Percentiles rank a stretch among this genome's conserved stretches.
These are phyloP conservation scores for Crepidotus variabilis DNA, from an alignment of 768 basidiomycete genomes.

Conservation along the genomic window DNA sequence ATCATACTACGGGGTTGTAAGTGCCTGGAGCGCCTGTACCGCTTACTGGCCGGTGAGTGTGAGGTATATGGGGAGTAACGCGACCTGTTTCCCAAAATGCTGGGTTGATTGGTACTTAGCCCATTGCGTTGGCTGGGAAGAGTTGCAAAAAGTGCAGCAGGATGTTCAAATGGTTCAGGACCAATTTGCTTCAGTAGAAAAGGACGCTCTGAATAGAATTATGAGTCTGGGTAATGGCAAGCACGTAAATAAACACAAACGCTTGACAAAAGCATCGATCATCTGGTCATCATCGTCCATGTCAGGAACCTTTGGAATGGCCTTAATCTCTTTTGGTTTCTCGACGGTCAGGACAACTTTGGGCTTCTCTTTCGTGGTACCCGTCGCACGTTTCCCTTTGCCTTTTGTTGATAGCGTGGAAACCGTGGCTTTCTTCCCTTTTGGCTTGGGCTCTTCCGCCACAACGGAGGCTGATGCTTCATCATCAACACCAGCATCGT, in stretches of 20 bases:
- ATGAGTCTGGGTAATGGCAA: background rate
- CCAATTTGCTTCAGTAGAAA: conserved; percentile 4
- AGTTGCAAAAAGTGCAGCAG: conserved; percentile 12
- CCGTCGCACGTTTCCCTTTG: conserved; percentile 22
- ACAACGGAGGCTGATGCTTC: conserved; percentile 15
- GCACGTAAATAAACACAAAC: conserved; percentile 9
- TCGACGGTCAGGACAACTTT: conserved; percentile 13
- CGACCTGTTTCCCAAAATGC: conserved; percentile 16
- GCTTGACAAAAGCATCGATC: conserved; percentile 19
- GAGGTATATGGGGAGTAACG: conserved; percentile 35
- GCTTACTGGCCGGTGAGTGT: conserved; percentile 10
- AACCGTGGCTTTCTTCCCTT: conserved; percentile 15
- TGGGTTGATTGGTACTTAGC: conserved; percentile 5
- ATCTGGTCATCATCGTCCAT: conserved; percentile 17
- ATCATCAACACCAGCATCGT: conserved; percentile 11
- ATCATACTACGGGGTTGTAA: conserved; percentile 48
- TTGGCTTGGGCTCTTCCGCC: conserved; percentile 17
- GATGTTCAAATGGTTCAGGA: conserved; percentile 16
- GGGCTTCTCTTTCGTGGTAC: conserved; percentile 14
- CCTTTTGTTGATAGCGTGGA: conserved; percentile 14
- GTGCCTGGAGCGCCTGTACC: conserved; percentile 5
- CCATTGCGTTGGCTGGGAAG: conserved; percentile 8
- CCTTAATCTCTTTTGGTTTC: conserved; percentile 12
- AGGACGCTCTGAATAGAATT: conserved; percentile 1
- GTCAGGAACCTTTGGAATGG: conserved; percentile 7